Evolutionary conservation across 805 yeast species (phyloP), one percentile per base, ranked within the genome.

Genomic region (Lipomyces yamadae): DNA sequence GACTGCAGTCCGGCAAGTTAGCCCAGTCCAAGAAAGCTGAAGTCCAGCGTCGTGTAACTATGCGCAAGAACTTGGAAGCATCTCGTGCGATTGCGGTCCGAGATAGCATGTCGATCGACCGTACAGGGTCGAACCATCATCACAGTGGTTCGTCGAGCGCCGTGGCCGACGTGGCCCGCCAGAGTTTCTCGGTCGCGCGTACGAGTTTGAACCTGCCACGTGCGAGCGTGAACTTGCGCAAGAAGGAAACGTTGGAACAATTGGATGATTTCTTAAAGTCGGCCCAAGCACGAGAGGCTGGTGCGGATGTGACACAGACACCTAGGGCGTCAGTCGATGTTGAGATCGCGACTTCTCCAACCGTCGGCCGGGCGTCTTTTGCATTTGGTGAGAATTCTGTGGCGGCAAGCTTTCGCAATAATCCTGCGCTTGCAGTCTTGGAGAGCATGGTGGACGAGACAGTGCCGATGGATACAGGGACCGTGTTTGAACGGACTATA

Each of bases 41-140:
- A 63, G 83, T 92, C 6, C 77, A 87, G 34, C 77, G 81, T 34
- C 83, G 82, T 52, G 80, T 92, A 0, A 80, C 83, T 4, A 82
- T 85, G 50, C 83, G 99, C 68, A 90, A 88, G 74, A 84, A 84
- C 32, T 84, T 83, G 60, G 98, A 95, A 75, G 97, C 97, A 0
- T 89, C 89, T 60, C 76, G 84, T 8, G 86, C 91, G 24, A 64
- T 53, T 29, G 76, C 76, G 29, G 80, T 90, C 24, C 86, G 88
- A 61, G 84, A 86, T 58, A 81, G 85, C 62, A 80, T 79, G 63
- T 73, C 86, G 15, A 24, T 30, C 15, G 66, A 61, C 48, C 66
- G 60, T 2, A 32, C 18, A 7, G 35, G 63, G 32, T 18, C 61
- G 2, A 30, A 18, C n/a, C 56, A 58, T 2, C 56, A 45, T 10